Base-by-base conservation (phyloP, 1,139 yeast species). In the Blastobotrys persicus region DNA sequence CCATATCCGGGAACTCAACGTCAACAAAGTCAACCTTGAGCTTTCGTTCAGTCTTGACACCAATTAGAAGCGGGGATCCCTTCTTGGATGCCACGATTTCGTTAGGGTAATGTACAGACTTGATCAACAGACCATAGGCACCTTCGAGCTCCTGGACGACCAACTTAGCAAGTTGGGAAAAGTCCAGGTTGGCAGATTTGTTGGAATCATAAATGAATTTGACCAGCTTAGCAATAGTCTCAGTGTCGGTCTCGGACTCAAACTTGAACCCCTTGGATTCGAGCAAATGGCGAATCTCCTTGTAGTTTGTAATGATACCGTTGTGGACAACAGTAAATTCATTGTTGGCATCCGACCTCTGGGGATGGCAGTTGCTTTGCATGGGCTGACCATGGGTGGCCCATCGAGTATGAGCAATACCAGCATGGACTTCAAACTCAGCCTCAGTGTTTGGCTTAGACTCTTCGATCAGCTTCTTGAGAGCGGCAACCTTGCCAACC, bases 381-480 rank as follows among this genome's bases (percentile, higher is more conserved):
- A 80, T 81, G 50, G 98, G 98, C 63, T 84, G 88, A 70, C 99
- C 99, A 71, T 94, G 99, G 42, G 99, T 94, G 44, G 99, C 98
- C 99, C 99, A 94, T 76, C 99, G 85, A 14, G 99, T 94, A 72
- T 94, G 99, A 37, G 98, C 98, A 68, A 94, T 92, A 67, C 96
- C 98, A 53, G 84, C 92, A 66, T 92, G 98, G 69, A 85, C 82
- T 61, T 82, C 85, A 64, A 88, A 88, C 20, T 80, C 76, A 60
- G 83, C 77, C 65, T 84, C 79, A 51, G 80, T 76, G 49, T 81
- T 70, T 48, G 75, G 74, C 40, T 71, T 68, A 42, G 67, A 54
- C 41, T 61, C 61, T 38, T 76, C 78, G 57, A 91, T 81, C 66
- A 80, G 82, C 63, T 85, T 80, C 65, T 78, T 85, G 67, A 94